These are phyloP conservation scores for Penicillium brevicompactum DNA, from an alignment of 2,329 filamentous ascomycete species.

Conservation along the genomic window DNA sequence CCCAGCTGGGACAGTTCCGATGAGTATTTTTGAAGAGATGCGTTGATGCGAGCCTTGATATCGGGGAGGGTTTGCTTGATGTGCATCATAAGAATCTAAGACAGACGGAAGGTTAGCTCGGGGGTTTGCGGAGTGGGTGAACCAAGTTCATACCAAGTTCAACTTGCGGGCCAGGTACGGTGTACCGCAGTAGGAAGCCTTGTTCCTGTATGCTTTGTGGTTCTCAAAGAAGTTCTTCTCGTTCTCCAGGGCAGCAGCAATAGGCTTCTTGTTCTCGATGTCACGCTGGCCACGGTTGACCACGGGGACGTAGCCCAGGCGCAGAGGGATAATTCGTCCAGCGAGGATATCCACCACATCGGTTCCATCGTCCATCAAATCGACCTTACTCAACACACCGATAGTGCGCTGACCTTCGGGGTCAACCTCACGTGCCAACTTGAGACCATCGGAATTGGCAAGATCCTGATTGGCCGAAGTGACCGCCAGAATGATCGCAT, in stretches of 20 bases:
- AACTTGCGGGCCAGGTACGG: slow-evolving; percentile 95
- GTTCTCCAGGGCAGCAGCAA: slow-evolving; percentile 84
- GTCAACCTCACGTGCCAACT: slow-evolving; percentile 94
- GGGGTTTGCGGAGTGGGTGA: background rate
- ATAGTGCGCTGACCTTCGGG: slow-evolving; percentile 97
- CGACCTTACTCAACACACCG: slow-evolving; percentile 96
- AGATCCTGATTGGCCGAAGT: slow-evolving; percentile 97
- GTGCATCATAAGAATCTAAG: slow-evolving; percentile 96
- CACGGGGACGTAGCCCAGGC: slow-evolving; percentile 93
- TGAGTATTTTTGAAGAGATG: slow-evolving; percentile 88
- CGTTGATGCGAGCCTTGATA: slow-evolving; percentile 95
- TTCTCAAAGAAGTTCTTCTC: slow-evolving; percentile 98
- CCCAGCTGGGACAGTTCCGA: slow-evolving; percentile 80
- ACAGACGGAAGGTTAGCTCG: slow-evolving; percentile 9
- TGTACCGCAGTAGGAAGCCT: slow-evolving; percentile 97
- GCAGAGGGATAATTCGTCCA: slow-evolving; percentile 91
- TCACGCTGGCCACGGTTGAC: slow-evolving; percentile 97
- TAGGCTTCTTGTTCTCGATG: slow-evolving; percentile 97
- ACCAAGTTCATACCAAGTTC: slow-evolving; percentile 65
- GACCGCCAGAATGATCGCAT: slow-evolving; percentile 95
- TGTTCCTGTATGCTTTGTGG: slow-evolving; percentile 98
- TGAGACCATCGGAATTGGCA: slow-evolving; percentile 96
- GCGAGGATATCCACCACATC: slow-evolving; percentile 98
- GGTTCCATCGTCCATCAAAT: slow-evolving; percentile 98
- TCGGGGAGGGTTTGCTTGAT: slow-evolving; percentile 99